phyloP scores from a whole-genome alignment of 1,284 basidiomycete species.

The Neolentinus lepideus region DNA sequence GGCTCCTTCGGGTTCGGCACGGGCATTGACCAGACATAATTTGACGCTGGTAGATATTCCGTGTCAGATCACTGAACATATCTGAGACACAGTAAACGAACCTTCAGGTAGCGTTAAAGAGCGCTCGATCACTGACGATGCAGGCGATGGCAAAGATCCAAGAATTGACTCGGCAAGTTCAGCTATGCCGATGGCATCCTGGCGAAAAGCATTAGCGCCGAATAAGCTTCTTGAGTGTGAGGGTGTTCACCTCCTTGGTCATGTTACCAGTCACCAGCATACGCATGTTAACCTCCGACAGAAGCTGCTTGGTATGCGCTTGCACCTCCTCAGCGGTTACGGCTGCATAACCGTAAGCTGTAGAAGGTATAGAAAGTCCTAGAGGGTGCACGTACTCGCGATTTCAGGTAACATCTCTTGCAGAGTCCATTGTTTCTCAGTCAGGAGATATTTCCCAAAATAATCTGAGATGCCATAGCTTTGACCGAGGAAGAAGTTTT shows the following conservation, averaged over 20 bases:
- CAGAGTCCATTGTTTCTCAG: constrained; percentile 73
- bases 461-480: constrained; percentile 81
- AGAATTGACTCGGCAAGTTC: constrained; percentile 71
- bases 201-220: constrained; percentile 10
- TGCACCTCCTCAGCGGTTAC: constrained; percentile 72
- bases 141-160: constrained; percentile 44
- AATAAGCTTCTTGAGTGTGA: not conserved
- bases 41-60: constrained; percentile 42
- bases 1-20: constrained; percentile 86
- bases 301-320: constrained; percentile 54
- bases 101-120: constrained; percentile 65
- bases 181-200: constrained; percentile 75
- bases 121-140: constrained; percentile 52
- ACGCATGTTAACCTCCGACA: constrained; percentile 67
- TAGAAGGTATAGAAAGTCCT: not conserved
- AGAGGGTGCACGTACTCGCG: constrained; percentile 43
- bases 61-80: constrained; percentile 9
- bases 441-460: constrained; percentile 66
- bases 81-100: constrained; percentile 17
- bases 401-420: constrained; percentile 80
- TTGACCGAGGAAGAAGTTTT: constrained; percentile 85
- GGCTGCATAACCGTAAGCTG: constrained; percentile 29
- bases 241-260: constrained; percentile 54
- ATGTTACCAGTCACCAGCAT: constrained; percentile 87
- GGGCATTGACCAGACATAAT: constrained; percentile 61